A percentile compares a stretch with the other conserved stretches of the same genome.
Conservation (phyloP, 1,139 yeast species). For the Arxiozyma heterogenica region DNA sequence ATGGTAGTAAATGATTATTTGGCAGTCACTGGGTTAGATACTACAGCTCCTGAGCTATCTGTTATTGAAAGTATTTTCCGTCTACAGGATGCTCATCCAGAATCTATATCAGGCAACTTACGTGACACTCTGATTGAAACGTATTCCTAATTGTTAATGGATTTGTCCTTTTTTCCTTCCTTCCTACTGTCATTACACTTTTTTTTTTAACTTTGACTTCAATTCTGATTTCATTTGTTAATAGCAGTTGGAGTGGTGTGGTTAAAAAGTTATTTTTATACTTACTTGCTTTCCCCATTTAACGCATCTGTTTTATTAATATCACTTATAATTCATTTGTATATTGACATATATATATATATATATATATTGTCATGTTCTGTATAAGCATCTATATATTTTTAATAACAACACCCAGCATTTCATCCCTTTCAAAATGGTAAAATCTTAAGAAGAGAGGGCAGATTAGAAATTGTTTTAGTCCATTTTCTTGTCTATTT, state of each 20-base stretch:
- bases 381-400: conserved; percentile 2
- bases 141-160: conserved; percentile 37
- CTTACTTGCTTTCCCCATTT: too few relatives aligned
- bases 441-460: too few relatives aligned
- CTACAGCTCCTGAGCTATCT: conserved; percentile 96
- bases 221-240: too few relatives aligned
- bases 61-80: conserved; percentile 94
- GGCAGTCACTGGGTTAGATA: conserved; percentile 93
- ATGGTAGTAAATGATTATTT: conserved; percentile 98
- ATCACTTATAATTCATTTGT: not conserved
- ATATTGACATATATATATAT: not conserved
- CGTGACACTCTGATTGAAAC: conserved; percentile 90
- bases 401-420: not conserved
- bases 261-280: too few relatives aligned
- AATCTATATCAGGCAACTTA: conserved; percentile 69
- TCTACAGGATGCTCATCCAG: conserved; percentile 82
- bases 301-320: too few relatives aligned
- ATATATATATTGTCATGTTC: not conserved
- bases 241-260: too few relatives aligned
- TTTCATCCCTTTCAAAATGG: not conserved
- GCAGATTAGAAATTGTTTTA: too few relatives aligned
- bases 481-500: not conserved
- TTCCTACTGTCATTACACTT: not conserved
- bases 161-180: not conserved
- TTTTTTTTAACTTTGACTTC: too few relatives aligned